These are phyloP conservation scores for Heteromeles arbutifolia DNA, from an alignment of 306 rosid genomes.

Conservation along the genomic window DNA sequence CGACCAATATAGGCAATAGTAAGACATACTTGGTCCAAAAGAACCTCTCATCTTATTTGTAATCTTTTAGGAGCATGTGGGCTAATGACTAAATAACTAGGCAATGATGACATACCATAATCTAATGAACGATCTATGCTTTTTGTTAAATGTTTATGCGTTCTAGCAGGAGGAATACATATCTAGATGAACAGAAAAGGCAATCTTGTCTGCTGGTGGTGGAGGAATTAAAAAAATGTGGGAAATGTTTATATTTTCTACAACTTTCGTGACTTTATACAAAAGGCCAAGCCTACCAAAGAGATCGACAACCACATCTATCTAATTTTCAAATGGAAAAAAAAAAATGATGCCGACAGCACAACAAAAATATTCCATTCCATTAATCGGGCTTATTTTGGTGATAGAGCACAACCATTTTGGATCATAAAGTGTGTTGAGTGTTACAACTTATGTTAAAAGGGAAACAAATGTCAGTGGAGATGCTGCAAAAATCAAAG, in stretches of 20 bases:
- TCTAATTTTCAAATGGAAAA: background rate
- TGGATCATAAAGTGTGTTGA: background rate
- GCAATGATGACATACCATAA: background rate
- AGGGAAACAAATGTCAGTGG: background rate
- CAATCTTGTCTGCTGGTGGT: conserved; percentile 1
- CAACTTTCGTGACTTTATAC: background rate
- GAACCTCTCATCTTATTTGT: background rate
- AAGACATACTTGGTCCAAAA: background rate
- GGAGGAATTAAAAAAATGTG: background rate
- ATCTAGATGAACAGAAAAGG: background rate
- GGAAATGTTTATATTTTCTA: background rate
- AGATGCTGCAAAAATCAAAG: background rate
- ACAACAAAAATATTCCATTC: background rate
- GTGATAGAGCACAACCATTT: background rate
- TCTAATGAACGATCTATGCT: background rate
- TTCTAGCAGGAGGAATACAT: background rate
- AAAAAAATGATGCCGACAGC: background rate
- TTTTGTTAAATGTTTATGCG: background rate
- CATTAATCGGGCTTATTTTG: too few species aligned
- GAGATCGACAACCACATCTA: background rate
- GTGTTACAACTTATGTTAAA: background rate
- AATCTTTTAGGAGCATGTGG: background rate
- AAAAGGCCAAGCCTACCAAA: background rate
- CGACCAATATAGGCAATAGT: too few species aligned
- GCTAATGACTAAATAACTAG: background rate